Evolutionary conservation across 2,329 filamentous ascomycete genomes (phyloP), one percentile per base, ranked within the genome.

Genomic region (Xylariaceae sp.): DNA sequence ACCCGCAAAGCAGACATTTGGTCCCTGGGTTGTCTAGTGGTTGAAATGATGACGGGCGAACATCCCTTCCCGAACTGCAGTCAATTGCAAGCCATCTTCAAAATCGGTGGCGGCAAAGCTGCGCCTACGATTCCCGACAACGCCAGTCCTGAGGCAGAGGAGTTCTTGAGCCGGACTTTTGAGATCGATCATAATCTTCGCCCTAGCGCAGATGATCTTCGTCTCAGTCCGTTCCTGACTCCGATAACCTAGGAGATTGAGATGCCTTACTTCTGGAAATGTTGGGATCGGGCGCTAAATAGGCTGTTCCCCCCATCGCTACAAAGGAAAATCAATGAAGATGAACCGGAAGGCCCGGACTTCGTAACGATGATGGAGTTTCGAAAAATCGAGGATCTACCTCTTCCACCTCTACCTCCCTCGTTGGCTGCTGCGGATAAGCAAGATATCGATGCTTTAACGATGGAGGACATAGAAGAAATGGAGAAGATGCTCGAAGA

Each of bases 1-100:
- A 97, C 93, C 4, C 91, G 93, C 76, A 97, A 97, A 78, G 94
- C 94, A 11, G 94, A 99, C 71, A 99, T 99, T 68, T 99, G 94
- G 94, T 96, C 91, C 51, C 83, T 99, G 23, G 94, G 94, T 39
- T 99, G 94, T 73, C 80, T 99, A 55, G 91, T 99, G 11, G 93
- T 99, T 23, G 94, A 99, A 78, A 99, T 99, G 94, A 96, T 97
- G 82, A 97, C 94, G 10, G 94, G 94, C 58, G 89, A 86, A 50
- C 94, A 97, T 73, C 94, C 94, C 1, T 97, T 97, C 81, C 94
- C 94, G 0, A 93, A 96, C 76, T 96, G 92, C 79, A 95, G 90
- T 61, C 95, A 99, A 75, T 80, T 99, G 64, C 94, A 99, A 73
- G 94, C 94, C 61, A 97, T 99, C 71, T 99, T 99, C 81, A 96